Evolutionary conservation across 805 yeast genomes (phyloP), one percentile per base, ranked within the genome.

Genomic region (Ogataea glucozyma): DNA sequence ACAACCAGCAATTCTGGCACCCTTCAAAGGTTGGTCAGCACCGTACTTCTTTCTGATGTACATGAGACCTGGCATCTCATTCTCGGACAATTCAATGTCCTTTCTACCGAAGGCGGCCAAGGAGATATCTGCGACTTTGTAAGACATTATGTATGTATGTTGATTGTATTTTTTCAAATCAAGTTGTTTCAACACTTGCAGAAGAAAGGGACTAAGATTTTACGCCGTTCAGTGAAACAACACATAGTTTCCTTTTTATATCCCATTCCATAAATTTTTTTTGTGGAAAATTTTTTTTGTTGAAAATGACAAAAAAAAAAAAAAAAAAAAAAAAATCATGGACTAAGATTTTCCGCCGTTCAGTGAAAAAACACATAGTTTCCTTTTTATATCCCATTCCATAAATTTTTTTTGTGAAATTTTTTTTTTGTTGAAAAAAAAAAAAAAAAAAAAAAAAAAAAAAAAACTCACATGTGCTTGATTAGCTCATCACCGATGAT

Each of bases 91-190:
- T 76, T 91, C 97, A 64, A 91, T 93, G 75, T 91, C 99, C 75
- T 91, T 93, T 81, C 99, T 89, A 76, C 99, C 99, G 73, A 93
- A 91, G 67, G 99, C 99, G 67, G 99, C 98, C 57, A 91, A 82
- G 61, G 97, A 87, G 73, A 93, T 86, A 73, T 91, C 99, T 62
- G 97, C 95, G 70, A 91, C 96, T 75, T 93, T 91, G 81, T 81
- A 93, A 24, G 36, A 21, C 38, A 41, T 41, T 73, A 82, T 85
- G 32, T 60, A 23, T 41, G 27, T 9, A 12, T n/a, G 13, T 17
- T 34, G 38, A 23, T 34, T 22, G 38, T 34, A 24, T 23, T 31
- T 26, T 13, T 31, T 11, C 12, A 23, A 14, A 9, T 23, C 16
- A 19, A 12, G 24, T 21, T 3, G 20, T 31, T 19, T 18, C 23